These are phyloP conservation scores for Colletotrichum echinochloae DNA, from an alignment of 2,329 filamentous ascomycete species.

Conservation along the genomic window DNA sequence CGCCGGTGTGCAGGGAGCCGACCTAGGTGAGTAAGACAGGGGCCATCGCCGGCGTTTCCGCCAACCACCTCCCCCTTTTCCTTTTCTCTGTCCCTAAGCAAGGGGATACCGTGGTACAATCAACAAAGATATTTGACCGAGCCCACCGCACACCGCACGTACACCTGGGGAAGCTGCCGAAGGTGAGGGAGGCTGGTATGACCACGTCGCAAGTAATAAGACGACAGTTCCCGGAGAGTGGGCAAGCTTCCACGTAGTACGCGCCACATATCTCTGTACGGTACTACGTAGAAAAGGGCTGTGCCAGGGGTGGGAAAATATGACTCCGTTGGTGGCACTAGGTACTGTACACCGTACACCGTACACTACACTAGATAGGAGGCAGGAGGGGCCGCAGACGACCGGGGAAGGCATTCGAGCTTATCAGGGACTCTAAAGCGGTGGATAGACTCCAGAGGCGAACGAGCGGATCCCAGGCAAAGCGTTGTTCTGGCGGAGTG, in stretches of 20 bases:
- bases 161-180: slow-evolving; percentile 8
- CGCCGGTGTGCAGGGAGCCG: slow-evolving; percentile 27
- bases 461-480: background rate
- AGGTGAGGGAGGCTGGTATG: background rate
- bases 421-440: slow-evolving; percentile 24
- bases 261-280: background rate
- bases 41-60: slow-evolving; percentile 27
- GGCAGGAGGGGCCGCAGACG: slow-evolving; percentile 8
- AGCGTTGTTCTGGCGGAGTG: background rate
- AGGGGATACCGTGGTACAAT: background rate
- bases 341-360: too few species aligned
- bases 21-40: slow-evolving; percentile 39
- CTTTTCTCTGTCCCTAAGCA: slow-evolving; percentile 4
- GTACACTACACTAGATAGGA: too few species aligned
- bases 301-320: background rate
- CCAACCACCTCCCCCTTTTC: slow-evolving; percentile 22
- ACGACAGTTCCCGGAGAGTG: background rate
- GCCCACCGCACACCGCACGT: slow-evolving; percentile 9
- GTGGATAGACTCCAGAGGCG: background rate
- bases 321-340: slow-evolving; percentile 12
- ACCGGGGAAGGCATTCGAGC: slow-evolving; percentile 29
- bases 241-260: background rate
- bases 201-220: background rate
- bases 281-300: too few species aligned
- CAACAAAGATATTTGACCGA: slow-evolving; percentile 24